Base-by-base conservation (phyloP, 768 basidiomycete genomes). In the Leccinum olivaceopallidum region DNA sequence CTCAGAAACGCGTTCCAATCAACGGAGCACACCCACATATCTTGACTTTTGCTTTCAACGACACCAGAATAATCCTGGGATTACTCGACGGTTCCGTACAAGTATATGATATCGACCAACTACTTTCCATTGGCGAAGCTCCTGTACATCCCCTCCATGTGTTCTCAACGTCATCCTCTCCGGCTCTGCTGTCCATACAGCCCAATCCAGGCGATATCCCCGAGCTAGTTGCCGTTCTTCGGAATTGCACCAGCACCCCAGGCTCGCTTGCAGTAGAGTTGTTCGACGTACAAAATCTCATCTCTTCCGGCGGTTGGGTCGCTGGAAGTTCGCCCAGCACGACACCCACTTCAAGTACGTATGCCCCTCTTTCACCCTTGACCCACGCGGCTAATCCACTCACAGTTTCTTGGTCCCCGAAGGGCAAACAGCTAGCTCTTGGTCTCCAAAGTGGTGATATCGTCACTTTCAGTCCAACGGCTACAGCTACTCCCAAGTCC, bases 341-440 rank as follows among this genome's bases (percentile, higher is more conserved):
- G 30, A 79, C 78, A 32, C 87, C 88, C 1, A 81, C 81, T 9
- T 81, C 86, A 60, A 78, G 90, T 90, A 58, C 60, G 87, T 78
- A n/a, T 47, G 6, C 2, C 37, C 6, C 47, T 62, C 39, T 53
- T 24, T 55, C 34, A 30, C 6, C 4, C 1, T 36, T 51, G 56
- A 50, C 36, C 57, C 26, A 51, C 22, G 28, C 9, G 9, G 9
- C 65, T 66, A 54, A 60, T 64, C 37, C 56, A 9, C 24, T n/a
- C 56, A 50, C 59, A 93, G 92, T 88, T 9, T 83, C 88, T 13
- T 94, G 92, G 91, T 93, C 91, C 4, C 89, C 91, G 2, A 92
- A 91, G 71, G 92, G 91, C 50, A 94, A 91, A 69, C 91, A 93
- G 58, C 78, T 94, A 47, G 90, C 89, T 1, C 82, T 94, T 51